Evolutionary conservation across 176 grass and related monocot species (phyloP).

Genomic region (Carex kokanica): DNA sequence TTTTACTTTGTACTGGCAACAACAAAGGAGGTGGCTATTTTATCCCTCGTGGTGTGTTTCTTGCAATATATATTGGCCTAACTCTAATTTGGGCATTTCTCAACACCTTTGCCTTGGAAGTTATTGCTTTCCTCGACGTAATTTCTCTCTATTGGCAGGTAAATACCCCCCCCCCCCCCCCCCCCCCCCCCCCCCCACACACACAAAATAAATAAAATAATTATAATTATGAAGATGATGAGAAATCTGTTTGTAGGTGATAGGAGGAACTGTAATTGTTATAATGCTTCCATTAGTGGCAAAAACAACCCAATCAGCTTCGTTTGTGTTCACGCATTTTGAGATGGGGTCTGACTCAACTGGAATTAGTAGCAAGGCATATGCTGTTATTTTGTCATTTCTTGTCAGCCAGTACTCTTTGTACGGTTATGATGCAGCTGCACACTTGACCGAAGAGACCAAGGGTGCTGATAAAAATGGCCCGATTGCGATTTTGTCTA

Average conservation of each 20-base stretch:
- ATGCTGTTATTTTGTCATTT: slow-evolving; percentile 67
- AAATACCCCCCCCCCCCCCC: neutral
- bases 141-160: slow-evolving; percentile 99
- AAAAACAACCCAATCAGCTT: slow-evolving; percentile 63
- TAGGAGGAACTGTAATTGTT: slow-evolving; percentile 78
- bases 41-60: slow-evolving; percentile 72
- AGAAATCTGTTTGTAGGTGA: slow-evolving; percentile 36
- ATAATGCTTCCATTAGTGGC: slow-evolving; percentile 80
- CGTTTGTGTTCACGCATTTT: slow-evolving; percentile 88
- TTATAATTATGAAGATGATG: neutral
- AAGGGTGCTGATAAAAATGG: slow-evolving; percentile 94
- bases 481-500: slow-evolving; percentile 89
- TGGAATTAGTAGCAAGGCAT: slow-evolving; percentile 61
- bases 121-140: slow-evolving; percentile 83
- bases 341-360: slow-evolving; percentile 56
- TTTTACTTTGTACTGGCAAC: slow-evolving; percentile 75
- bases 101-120: slow-evolving; percentile 94
- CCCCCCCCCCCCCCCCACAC: too few species aligned
- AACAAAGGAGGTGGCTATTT: slow-evolving; percentile 89
- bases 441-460: slow-evolving; percentile 96
- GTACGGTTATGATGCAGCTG: slow-evolving; percentile 94
- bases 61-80: slow-evolving; percentile 69
- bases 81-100: slow-evolving; percentile 93
- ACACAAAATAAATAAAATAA: too few species aligned
- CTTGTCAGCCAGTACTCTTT: slow-evolving; percentile 98